Conservation (phyloP, 2,329 filamentous ascomycete species). For the Monosporascus sp. region DNA sequence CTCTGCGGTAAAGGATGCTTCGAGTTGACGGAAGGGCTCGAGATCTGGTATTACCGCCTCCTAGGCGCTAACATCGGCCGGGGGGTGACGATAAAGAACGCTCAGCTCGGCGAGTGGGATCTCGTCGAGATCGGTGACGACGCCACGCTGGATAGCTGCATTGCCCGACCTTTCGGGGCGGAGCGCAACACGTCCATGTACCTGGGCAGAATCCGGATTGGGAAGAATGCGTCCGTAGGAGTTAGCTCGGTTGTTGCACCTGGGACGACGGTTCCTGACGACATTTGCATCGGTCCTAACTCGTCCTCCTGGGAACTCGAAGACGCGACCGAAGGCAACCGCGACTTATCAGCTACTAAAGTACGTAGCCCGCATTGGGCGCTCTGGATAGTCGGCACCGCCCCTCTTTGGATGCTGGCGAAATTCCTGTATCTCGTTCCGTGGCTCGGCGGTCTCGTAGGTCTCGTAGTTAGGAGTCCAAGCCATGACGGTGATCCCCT, state of each 20-base stretch:
- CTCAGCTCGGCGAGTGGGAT: slow-evolving; percentile 50
- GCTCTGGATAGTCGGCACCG: slow-evolving; percentile 35
- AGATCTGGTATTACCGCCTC: slow-evolving; percentile 42
- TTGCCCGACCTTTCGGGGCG: slow-evolving; percentile 47
- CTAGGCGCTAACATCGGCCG: slow-evolving; percentile 49
- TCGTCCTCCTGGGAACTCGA: slow-evolving; percentile 52
- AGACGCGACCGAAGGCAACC: slow-evolving; percentile 42
- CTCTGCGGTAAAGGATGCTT: slow-evolving; percentile 46
- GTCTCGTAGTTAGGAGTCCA: slow-evolving; percentile 38
- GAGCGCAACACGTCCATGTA: slow-evolving; percentile 56
- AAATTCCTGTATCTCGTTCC: slow-evolving; percentile 40
- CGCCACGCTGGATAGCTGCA: slow-evolving; percentile 41
- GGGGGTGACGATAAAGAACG: slow-evolving; percentile 41
- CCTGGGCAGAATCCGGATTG: slow-evolving; percentile 45
- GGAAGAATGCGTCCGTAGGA: slow-evolving; percentile 42
- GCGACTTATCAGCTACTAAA: slow-evolving; percentile 34
- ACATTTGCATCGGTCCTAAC: slow-evolving; percentile 50
- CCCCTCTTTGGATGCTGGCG: slow-evolving; percentile 35
- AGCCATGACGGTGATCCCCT: slow-evolving; percentile 29
- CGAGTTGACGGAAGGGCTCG: slow-evolving; percentile 31
- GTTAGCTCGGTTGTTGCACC: slow-evolving; percentile 45
- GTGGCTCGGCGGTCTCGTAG: slow-evolving; percentile 38
- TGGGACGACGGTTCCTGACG: slow-evolving; percentile 41
- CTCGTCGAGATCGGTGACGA: slow-evolving; percentile 49
- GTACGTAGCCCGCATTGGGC: slow-evolving; percentile 40